Percentiles rank a stretch among this genome's conserved stretches.
Conservation (phyloP, 495 filamentous ascomycete genomes). For the Xylaria castorea region DNA sequence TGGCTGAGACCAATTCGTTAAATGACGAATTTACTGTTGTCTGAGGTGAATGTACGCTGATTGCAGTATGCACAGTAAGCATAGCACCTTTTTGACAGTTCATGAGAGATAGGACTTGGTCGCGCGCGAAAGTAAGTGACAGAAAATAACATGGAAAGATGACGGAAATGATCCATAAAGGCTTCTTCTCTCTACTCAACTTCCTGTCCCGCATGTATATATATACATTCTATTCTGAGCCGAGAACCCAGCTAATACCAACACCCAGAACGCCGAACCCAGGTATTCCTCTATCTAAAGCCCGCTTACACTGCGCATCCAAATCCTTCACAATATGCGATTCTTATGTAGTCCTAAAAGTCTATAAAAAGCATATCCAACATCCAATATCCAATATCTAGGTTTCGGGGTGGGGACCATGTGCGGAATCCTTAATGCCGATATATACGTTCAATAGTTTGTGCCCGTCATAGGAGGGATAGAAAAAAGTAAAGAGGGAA, state of each 20-base stretch:
- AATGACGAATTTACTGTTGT: neutral
- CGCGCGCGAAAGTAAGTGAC: neutral
- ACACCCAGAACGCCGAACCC: neutral
- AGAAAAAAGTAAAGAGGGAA: neutral
- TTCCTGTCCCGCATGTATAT: neutral
- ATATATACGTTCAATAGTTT: neutral
- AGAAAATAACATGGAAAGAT: neutral
- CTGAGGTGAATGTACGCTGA: neutral
- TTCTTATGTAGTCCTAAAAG: neutral
- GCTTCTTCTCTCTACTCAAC: neutral
- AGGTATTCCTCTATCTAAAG: conserved; percentile 6
- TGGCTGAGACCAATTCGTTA: neutral
- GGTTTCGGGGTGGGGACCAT: no score
- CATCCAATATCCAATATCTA: neutral
- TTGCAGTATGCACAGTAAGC: neutral
- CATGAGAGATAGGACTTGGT: neutral
- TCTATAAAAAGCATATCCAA: neutral
- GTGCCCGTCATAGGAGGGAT: neutral
- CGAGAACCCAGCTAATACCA: neutral
- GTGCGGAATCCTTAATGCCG: neutral
- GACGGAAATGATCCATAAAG: neutral
- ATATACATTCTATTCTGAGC: conserved; percentile 1
- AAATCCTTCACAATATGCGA: neutral
- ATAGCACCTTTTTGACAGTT: neutral
- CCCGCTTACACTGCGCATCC: neutral